These are phyloP conservation scores for Trapa bicornis DNA, from an alignment of 345 rosid species.

Conservation along the genomic window DNA sequence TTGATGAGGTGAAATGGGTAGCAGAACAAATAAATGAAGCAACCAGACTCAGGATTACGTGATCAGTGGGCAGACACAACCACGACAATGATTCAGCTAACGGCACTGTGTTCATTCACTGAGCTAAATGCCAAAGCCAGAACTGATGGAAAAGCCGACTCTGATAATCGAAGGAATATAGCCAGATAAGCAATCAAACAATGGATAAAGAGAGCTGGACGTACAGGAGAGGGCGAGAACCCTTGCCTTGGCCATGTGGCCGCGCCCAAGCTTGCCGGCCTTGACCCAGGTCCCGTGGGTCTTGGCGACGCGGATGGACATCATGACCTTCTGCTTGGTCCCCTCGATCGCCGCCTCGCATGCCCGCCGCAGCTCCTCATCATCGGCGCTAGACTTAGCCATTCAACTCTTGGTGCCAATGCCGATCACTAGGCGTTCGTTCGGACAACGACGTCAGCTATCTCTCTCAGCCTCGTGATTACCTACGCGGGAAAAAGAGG, in stretches of 20 bases:
- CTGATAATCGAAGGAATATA: neutral
- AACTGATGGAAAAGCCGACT: neutral
- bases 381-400: constrained; percentile 99
- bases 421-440: neutral
- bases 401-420: constrained; percentile 14
- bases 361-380: constrained; percentile 78
- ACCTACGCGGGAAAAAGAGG: neutral
- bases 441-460: neutral
- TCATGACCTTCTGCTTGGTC: constrained; percentile 55
- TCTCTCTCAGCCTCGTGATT: neutral
- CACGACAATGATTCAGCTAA: neutral
- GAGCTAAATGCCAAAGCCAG: neutral
- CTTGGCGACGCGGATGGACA: constrained; percentile 95
- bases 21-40: neutral
- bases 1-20: neutral
- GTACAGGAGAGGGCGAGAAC: constrained; percentile 84
- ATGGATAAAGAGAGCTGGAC: neutral
- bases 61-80: neutral
- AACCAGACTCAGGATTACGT: neutral
- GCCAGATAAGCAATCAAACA: neutral
- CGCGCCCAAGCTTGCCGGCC: constrained; percentile 70
- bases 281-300: constrained; percentile 92
- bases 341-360: constrained; percentile 92
- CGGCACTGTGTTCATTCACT: neutral
- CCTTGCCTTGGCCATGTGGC: constrained; percentile 92